Evolutionary conservation across 1,284 basidiomycete species (phyloP).

Genomic region (Puccinia triticina): DNA sequence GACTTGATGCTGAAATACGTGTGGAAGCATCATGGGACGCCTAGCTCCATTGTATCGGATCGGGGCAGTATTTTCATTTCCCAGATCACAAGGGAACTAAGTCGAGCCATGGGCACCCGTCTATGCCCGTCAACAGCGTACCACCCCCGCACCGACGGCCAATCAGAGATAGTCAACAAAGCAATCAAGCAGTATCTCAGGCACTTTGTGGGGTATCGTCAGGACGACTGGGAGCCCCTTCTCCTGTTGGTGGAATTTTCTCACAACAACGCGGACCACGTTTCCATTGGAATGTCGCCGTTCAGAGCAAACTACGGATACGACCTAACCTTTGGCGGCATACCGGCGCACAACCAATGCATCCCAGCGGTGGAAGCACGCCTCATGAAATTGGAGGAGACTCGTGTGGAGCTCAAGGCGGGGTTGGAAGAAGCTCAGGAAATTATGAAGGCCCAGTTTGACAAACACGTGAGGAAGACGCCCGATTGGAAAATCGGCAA

Average conservation of each 20-base stretch:
- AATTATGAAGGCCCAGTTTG: no score
- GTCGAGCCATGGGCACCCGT: not conserved
- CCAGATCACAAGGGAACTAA: not conserved
- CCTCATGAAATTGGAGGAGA: no score
- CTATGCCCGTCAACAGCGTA: not conserved
- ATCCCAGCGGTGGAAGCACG: no score
- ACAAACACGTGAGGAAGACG: no score
- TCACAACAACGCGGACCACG: conserved; percentile 3
- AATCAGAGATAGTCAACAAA: not conserved
- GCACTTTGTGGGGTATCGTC: conserved; percentile 7
- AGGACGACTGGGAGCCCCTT: not conserved
- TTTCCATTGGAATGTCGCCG: not conserved
- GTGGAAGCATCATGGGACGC: not conserved
- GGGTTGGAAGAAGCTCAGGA: no score
- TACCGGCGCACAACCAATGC: no score
- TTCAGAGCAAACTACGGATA: not conserved
- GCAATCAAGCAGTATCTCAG: not conserved
- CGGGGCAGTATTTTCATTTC: not conserved
- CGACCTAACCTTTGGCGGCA: not conserved
- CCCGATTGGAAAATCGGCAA: no score
- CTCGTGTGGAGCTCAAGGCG: no score
- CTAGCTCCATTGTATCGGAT: not conserved
- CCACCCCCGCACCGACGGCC: not conserved
- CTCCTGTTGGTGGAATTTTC: not conserved
- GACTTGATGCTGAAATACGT: not conserved